A percentile compares a stretch with the other conserved stretches of the same genome.
Evolutionary conservation across 305 asterid species (phyloP).

Genomic region (Plantago coronopus): DNA sequence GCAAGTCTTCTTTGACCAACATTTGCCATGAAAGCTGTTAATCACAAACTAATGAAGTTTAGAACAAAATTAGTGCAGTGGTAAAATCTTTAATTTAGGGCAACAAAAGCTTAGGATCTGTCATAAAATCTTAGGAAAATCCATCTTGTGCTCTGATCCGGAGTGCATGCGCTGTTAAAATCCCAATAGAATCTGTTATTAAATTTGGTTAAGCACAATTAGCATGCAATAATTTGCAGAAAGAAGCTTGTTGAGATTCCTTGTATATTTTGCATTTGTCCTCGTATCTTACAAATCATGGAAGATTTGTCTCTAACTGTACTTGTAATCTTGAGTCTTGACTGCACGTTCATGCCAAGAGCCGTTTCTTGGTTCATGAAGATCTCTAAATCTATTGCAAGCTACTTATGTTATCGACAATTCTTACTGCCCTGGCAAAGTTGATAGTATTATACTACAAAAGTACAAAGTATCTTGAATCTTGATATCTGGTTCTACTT

Average conservation of each 20-base stretch:
- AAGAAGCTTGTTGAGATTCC: constrained; percentile 8
- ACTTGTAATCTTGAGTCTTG: background rate
- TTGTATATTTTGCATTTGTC: constrained; percentile 17
- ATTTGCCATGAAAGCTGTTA: no score
- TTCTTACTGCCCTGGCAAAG: background rate
- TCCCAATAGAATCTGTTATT: background rate
- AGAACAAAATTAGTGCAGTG: background rate
- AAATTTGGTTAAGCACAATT: background rate
- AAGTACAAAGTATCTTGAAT: no score
- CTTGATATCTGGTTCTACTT: no score
- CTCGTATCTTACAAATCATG: constrained; percentile 7
- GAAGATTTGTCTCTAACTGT: constrained; percentile 1
- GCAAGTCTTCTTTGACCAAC: background rate
- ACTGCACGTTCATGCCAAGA: background rate
- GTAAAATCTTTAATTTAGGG: background rate
- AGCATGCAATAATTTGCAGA: constrained; percentile 1
- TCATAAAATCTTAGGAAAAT: constrained; percentile 25
- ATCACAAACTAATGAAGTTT: background rate
- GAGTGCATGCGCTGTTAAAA: background rate
- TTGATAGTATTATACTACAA: no score
- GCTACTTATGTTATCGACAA: background rate
- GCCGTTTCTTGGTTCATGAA: background rate
- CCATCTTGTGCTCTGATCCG: constrained; percentile 26
- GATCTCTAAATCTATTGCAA: no score
- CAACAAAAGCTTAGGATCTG: constrained; percentile 19